These are phyloP conservation scores for Colletotrichum falcatum DNA, from an alignment of 2,329 filamentous ascomycete species.

Conservation along the genomic window DNA sequence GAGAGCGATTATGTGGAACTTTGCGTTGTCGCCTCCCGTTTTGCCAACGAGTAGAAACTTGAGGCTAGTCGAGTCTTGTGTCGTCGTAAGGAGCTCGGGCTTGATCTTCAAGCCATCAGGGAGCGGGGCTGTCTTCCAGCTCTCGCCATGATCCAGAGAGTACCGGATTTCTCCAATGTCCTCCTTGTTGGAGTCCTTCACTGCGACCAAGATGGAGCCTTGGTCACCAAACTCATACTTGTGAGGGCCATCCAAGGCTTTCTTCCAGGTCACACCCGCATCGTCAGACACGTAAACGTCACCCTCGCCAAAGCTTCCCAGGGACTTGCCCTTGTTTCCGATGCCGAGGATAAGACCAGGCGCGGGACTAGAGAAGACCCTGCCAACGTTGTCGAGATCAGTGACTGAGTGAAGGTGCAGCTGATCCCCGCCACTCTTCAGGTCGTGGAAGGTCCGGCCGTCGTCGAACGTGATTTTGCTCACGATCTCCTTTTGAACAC, in stretches of 20 bases:
- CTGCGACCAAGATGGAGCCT: slow-evolving; percentile 87
- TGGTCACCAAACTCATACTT: slow-evolving; percentile 98
- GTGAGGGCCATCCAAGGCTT: slow-evolving; percentile 82
- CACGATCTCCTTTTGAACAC: slow-evolving; percentile 71
- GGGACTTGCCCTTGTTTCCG: slow-evolving; percentile 84
- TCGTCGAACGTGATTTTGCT: slow-evolving; percentile 96
- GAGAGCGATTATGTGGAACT: slow-evolving; percentile 77
- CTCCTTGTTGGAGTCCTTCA: slow-evolving; percentile 77
- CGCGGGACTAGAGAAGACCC: slow-evolving; percentile 92
- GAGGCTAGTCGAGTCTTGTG: slow-evolving; percentile 90
- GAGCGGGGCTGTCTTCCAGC: slow-evolving; percentile 80
- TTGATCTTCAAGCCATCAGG: slow-evolving; percentile 74
- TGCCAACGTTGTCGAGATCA: slow-evolving; percentile 82
- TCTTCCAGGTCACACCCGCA: slow-evolving; percentile 86
- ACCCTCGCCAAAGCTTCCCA: slow-evolving; percentile 78
- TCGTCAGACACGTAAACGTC: slow-evolving; percentile 91
- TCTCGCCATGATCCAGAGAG: slow-evolving; percentile 89
- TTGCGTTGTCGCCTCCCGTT: slow-evolving; percentile 61
- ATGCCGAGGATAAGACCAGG: slow-evolving; percentile 95
- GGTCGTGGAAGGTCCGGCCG: slow-evolving; percentile 82
- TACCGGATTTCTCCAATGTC: slow-evolving; percentile 72
- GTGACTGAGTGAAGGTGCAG: slow-evolving; percentile 96
- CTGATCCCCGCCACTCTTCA: slow-evolving; percentile 75
- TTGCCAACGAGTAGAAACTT: slow-evolving; percentile 86
- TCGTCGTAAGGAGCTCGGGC: slow-evolving; percentile 84